Evolutionary conservation across 2,329 filamentous ascomycete species (phyloP), one percentile per base, ranked within the genome.

Genomic region (Ceratocystis cubensis): DNA sequence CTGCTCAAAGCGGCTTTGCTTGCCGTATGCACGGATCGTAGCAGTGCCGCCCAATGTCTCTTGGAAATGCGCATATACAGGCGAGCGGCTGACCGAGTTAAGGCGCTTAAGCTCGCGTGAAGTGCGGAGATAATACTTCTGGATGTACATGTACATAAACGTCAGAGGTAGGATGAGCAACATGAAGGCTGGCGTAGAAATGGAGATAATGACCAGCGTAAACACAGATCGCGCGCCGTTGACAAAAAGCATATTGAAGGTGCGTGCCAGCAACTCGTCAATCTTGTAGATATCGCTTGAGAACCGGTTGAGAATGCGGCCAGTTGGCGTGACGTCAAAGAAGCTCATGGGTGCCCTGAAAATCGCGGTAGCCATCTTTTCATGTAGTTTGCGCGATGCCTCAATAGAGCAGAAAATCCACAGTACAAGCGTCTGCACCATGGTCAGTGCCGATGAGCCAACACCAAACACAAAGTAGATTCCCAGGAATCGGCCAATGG

Each of bases 351-450:
- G 95, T 46, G 91, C 95, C 71, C 94, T 84, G 82, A 99, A 99
- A 71, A 97, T 96, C 20, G 94, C 91, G 72, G 88, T 94, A 56
- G 93, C 93, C 94, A 99, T 97, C 70, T 90, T 84, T 77, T 97
- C 94, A 75, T 99, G 94, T 66, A 99, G 82, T 78, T 97, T 99
- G 69, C 94, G 85, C 22, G 93, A 96, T 63, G 94, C 94, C 83
- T 99, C 94, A 69, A 99, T 99, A 3, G 94, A 97, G 78, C 95
- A 99, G 78, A 99, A 97, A 70, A 99, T 97, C 94, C 94, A 99
- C 33, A 99, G 81, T 70, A 99, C 91, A 71, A 99, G 79, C 5
- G 93, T 97, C 76, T 97, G 94, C 37, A 95, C 73, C 53, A 97
- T 91, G 2, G 95, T 93, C 70, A 99, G 80, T 56, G 84, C 81